phyloP scores from a whole-genome alignment of 2,329 filamentous ascomycete genomes.

The Botrytis deweyae region DNA sequence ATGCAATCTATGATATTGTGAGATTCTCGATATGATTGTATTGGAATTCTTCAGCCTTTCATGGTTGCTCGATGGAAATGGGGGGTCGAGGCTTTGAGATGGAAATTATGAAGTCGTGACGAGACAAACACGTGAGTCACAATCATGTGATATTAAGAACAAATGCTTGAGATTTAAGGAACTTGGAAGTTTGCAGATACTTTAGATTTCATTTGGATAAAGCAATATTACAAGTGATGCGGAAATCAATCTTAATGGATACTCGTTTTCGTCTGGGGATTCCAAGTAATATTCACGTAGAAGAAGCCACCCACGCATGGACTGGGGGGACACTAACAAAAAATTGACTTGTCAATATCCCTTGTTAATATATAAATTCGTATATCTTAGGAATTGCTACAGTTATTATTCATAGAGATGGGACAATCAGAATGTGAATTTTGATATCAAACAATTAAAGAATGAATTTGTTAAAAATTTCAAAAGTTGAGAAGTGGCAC shows the following conservation, averaged over 20 bases:
- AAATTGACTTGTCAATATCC: not conserved
- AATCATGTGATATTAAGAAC: not conserved
- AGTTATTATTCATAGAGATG: no score
- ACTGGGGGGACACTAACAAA: not conserved
- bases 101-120: not conserved
- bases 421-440: not conserved
- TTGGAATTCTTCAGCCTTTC: not conserved
- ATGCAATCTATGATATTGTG: not conserved
- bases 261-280: not conserved
- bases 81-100: not conserved
- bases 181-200: not conserved
- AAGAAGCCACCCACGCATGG: not conserved
- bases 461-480: not conserved
- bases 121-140: not conserved
- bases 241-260: not conserved
- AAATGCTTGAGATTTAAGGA: not conserved
- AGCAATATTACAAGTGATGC: not conserved
- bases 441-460: not conserved
- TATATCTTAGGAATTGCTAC: accelerated
- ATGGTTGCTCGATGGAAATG: not conserved
- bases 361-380: not conserved
- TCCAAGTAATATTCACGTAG: accelerated
- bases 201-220: not conserved
- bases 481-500: no score
- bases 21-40: not conserved